These are phyloP conservation scores for Curvularia sp. DNA, from an alignment of 2,329 filamentous ascomycete genomes.

Conservation along the genomic window DNA sequence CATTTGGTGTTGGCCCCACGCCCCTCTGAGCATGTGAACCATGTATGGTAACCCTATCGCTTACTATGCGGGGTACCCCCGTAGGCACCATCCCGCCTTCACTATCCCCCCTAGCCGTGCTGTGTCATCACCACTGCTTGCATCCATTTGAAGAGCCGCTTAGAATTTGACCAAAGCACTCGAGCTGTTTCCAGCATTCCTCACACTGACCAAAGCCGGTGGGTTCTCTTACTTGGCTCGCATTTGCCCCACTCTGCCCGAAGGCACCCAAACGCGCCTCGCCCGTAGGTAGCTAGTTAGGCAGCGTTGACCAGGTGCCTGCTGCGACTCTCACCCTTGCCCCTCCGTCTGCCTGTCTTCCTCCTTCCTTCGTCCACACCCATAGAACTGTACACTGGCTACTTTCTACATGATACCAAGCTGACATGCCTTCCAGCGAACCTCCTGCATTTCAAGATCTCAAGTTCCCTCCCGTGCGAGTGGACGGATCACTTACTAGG, in stretches of 20 bases:
- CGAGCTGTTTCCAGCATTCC: neutral
- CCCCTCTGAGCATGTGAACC: slow-evolving; percentile 11
- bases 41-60: slow-evolving; percentile 18
- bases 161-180: neutral
- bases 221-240: slow-evolving; percentile 14
- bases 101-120: slow-evolving; percentile 9
- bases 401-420: slow-evolving; percentile 20
- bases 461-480: slow-evolving; percentile 42
- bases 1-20: slow-evolving; percentile 1
- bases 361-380: slow-evolving; percentile 17
- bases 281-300: slow-evolving; percentile 33
- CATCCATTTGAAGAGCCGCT: slow-evolving; percentile 1
- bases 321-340: slow-evolving; percentile 24
- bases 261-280: slow-evolving; percentile 26
- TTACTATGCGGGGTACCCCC: slow-evolving; percentile 19
- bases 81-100: slow-evolving; percentile 17
- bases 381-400: slow-evolving; percentile 8
- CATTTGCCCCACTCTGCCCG: slow-evolving; percentile 10
- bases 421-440: slow-evolving; percentile 45
- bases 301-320: slow-evolving; percentile 31
- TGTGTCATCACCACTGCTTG: slow-evolving; percentile 10
- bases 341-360: slow-evolving; percentile 4
- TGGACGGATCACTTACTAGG: slow-evolving; percentile 40
- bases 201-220: slow-evolving; percentile 5
- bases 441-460: slow-evolving; percentile 38